These are phyloP conservation scores for Nectriaceae sp. DNA, from an alignment of 2,329 filamentous ascomycete genomes.

Conservation along the genomic window DNA sequence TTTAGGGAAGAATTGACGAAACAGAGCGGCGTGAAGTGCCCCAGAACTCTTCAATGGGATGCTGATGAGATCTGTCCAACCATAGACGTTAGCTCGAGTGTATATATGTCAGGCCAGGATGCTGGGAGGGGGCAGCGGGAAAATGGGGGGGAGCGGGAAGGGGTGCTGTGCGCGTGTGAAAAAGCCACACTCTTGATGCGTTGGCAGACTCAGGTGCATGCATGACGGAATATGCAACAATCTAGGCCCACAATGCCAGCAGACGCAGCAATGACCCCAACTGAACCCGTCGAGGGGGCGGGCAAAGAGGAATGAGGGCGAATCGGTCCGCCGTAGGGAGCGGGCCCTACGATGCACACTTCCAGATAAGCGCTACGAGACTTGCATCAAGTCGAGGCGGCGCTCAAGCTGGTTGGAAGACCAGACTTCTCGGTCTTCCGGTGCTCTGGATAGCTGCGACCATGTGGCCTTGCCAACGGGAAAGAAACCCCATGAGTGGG, in stretches of 20 bases:
- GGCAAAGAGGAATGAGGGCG: constrained; percentile 10
- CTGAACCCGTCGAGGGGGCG: constrained; percentile 11
- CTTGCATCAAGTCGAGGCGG: constrained; percentile 18
- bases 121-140: constrained; percentile 18
- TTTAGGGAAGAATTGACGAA: constrained; percentile 9
- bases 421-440: constrained; percentile 18
- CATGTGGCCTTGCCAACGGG: constrained; percentile 22
- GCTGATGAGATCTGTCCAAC: constrained; percentile 36
- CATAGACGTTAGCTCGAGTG: constrained; percentile 37
- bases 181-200: constrained; percentile 39
- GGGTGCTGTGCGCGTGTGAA: constrained; percentile 30
- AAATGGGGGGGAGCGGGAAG: constrained; percentile 25
- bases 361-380: constrained; percentile 16
- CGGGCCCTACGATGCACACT: constrained; percentile 11
- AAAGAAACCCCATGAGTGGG: constrained; percentile 8
- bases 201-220: constrained; percentile 47
- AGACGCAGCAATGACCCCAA: constrained; percentile 11
- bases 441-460: constrained; percentile 23
- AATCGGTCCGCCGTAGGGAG: constrained; percentile 10
- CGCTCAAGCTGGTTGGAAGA: constrained; percentile 22
- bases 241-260: constrained; percentile 20
- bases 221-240: constrained; percentile 60
- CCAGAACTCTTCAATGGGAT: constrained; percentile 27
- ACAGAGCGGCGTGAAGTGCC: constrained; percentile 23
- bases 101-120: constrained; percentile 32